Evolutionary conservation across 192 early-diverging fungal genomes (phyloP), one percentile per base, ranked within the genome.

Genomic region (Coemansia umbellata): DNA sequence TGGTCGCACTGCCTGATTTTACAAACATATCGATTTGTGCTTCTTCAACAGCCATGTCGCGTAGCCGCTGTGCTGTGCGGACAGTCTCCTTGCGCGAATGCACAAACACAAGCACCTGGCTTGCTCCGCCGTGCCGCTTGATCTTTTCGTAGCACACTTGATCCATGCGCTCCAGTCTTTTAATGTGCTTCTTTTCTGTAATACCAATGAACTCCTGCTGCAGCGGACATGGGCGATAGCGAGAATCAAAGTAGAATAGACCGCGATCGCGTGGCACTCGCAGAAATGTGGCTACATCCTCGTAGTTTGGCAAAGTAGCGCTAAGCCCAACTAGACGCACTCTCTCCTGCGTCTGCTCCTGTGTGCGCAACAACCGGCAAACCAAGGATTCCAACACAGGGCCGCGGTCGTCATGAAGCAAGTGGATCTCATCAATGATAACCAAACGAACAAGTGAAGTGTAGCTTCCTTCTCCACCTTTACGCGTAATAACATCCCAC

Each of bases 1-100:
- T 83, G 58, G 85, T 87, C 9, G 82, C 90, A 10, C 89, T 87
- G 56, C 91, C 94, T n/a, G 82, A 80, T 23, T 70, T 76, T 14
- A 94, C 69, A 69, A 99, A 92, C 69, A 87, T 67, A 4, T 81
- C 87, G 40, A 91, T 85, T 1, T 87, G 89, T 26, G 89, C 89
- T 32, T 88, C 91, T 45, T 93, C 93, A 18, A 97, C 65, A 5
- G 92, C 92, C 89, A 96, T 87, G 65, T 98, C 94, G 31, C 90
- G 83, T 41, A 96, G 60, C 11, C 91, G 85, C 58, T 90, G 91
- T 2, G 93, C 96, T 3, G 94, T 96, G 62, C 92, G 92, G 23
- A 90, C 92, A 1, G 96, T 98, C 58, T 98, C 96, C 63, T 97
- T 98, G 11, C 96, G 86, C 36, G 94, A 96, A 66, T 98, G 96